Evolutionary conservation across 495 filamentous ascomycete species (phyloP), one percentile per base, ranked within the genome.

Genomic region (Xylaria longipes): DNA sequence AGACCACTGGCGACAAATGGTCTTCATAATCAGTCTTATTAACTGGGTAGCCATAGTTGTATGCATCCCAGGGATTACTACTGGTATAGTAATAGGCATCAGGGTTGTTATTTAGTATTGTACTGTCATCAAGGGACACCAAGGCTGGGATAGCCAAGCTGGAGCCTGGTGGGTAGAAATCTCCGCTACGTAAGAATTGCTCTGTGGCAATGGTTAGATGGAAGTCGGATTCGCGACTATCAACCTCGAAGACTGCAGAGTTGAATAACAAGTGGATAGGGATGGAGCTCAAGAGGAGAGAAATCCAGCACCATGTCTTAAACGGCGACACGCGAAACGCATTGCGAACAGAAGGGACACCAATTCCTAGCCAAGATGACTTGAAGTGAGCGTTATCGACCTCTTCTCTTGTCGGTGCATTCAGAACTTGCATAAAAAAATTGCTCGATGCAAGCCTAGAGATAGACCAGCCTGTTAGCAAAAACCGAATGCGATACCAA

Each of bases 161-260:
- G 22, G 65, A 64, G 41, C 75, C 75, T 15, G 75, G 75, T 7
- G 73, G 68, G 25, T 65, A 75, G 48, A 50, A 77, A 5, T 39
- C 0, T 0, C 65, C 72, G 7, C 81, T 77, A 22, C 73, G 71
- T 20, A 78, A 3, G 69, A 84, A 84, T 22, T 80, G 71, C 45
- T 79, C 71, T 8, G 79, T 75, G 9, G 80, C 82, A 27, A 77
- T 71, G 2, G 78, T 79, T 22, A 82, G 35, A 43, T 75, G 68
- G 68, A 84, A 87, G 48, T 83, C 75, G 50, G 83, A 81, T 15
- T 81, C 77, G 8, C n/a, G 20, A 27, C 74, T 74, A 39, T 74
- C 68, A 2, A 33, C 65, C 41, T 77, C 58, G 56, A 75, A 77
- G 45, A 77, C n/a, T 5, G 71, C 65, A 9, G 75, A 77, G 48